Evolutionary conservation across 495 filamentous ascomycete species (phyloP).

Genomic region (Echria macrotheca): DNA sequence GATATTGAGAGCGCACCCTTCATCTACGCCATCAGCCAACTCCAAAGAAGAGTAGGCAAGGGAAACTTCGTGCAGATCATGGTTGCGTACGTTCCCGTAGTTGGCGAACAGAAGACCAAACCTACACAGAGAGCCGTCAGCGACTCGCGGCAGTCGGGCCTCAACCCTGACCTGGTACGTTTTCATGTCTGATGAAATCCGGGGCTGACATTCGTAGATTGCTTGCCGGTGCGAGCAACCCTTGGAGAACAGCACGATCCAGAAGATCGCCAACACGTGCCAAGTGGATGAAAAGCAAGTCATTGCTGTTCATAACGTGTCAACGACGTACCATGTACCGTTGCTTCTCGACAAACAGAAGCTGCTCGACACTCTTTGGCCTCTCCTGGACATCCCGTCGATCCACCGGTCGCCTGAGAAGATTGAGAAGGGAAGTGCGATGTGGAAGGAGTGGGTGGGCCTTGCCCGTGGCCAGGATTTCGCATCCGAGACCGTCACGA

Average conservation of each 20-base stretch:
- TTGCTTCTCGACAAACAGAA: constrained; percentile 78
- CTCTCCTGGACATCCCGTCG: constrained; percentile 55
- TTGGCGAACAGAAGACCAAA: constrained; percentile 94
- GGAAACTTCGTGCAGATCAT: constrained; percentile 82
- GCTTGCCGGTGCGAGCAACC: constrained; percentile 81
- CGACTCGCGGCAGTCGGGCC: constrained; percentile 70
- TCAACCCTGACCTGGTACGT: constrained; percentile 75
- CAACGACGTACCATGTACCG: constrained; percentile 87
- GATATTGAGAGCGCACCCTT: constrained; percentile 92
- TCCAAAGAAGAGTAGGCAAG: constrained; percentile 64
- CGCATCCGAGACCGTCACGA: constrained; percentile 60
- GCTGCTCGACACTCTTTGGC: constrained; percentile 56
- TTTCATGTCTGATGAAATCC: background rate
- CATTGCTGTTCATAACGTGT: constrained; percentile 77
- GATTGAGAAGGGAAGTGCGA: constrained; percentile 57
- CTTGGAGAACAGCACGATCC: constrained; percentile 66
- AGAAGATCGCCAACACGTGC: constrained; percentile 85
- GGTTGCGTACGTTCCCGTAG: constrained; percentile 67
- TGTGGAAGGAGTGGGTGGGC: constrained; percentile 66
- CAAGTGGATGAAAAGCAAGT: constrained; percentile 78
- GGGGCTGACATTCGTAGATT: constrained; percentile 46
- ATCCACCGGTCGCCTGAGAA: constrained; percentile 42
- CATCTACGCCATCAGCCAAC: constrained; percentile 77
- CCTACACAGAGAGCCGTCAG: constrained; percentile 89
- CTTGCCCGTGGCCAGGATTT: constrained; percentile 46